Percentiles rank a stretch among this genome's conserved stretches.
Conservation (phyloP, 2,329 filamentous ascomycete species). For the Xylaria hypoxylon region DNA sequence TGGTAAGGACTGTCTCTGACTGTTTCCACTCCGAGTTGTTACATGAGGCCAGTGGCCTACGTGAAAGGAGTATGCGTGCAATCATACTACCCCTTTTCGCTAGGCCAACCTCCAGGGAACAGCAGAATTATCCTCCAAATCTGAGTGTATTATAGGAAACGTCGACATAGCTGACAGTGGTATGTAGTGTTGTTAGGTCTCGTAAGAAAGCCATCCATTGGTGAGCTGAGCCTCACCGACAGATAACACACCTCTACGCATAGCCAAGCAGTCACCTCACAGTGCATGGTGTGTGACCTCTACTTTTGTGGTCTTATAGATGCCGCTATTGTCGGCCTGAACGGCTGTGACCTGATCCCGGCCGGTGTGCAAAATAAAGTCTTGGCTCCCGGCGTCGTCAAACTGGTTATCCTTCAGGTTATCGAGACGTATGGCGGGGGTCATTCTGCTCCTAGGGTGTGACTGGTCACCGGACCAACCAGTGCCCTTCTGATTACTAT, state of each 20-base stretch:
- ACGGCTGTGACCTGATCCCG: background rate
- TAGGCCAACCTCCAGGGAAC: background rate
- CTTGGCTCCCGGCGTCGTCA: conserved; percentile 22
- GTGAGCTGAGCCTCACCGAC: background rate
- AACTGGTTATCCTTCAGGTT: conserved; percentile 29
- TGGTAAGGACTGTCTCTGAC: background rate
- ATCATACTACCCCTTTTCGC: background rate
- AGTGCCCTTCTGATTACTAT: background rate
- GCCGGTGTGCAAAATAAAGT: conserved; percentile 26
- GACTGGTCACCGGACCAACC: conserved; percentile 22
- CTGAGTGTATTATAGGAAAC: background rate
- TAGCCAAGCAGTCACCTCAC: background rate
- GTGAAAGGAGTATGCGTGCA: background rate
- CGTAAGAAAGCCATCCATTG: background rate
- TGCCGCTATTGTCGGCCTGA: conserved; percentile 8
- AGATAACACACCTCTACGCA: background rate
- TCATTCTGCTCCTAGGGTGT: conserved; percentile 7
- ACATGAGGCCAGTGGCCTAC: background rate
- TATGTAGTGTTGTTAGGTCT: background rate
- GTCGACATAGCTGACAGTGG: background rate
- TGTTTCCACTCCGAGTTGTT: background rate
- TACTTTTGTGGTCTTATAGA: conserved; percentile 31
- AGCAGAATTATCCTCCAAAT: conserved; percentile 2
- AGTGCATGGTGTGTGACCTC: conserved; percentile 25
- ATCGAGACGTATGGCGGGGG: conserved; percentile 27